A percentile compares a stretch with the other conserved stretches of the same genome.
phyloP scores from a whole-genome alignment of 257 asterid species.

The Salvia miltiorrhiza region DNA sequence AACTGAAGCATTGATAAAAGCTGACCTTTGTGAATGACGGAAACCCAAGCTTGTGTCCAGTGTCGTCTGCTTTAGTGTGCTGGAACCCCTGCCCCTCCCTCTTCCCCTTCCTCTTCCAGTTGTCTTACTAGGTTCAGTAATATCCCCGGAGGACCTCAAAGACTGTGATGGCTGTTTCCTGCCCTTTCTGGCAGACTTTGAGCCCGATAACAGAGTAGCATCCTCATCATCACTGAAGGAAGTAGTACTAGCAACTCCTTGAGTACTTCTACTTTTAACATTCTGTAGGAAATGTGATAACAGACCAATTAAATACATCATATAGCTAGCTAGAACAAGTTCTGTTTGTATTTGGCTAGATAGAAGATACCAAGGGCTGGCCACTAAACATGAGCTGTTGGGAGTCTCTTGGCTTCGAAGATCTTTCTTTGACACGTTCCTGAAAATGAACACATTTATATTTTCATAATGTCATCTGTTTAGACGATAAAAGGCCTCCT shows the following conservation, averaged over 20 bases:
- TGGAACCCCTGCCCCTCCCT: conserved; percentile 63
- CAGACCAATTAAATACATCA: conserved; percentile 8
- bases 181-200: conserved; percentile 58
- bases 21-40: conserved; percentile 82
- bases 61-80: conserved; percentile 81
- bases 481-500: background rate
- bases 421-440: conserved; percentile 86
- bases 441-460: conserved; percentile 33
- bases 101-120: conserved; percentile 85
- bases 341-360: conserved; percentile 5
- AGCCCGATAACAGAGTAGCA: conserved; percentile 41
- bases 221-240: conserved; percentile 92
- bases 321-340: conserved; percentile 12
- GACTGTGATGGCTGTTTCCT: conserved; percentile 58
- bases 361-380: conserved; percentile 45
- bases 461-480: conserved; percentile 1
- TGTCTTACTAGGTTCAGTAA: conserved; percentile 54
- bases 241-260: conserved; percentile 51
- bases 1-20: conserved; percentile 12
- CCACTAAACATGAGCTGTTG: conserved; percentile 54
- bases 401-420: conserved; percentile 46
- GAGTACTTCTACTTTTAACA: conserved; percentile 37
- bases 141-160: conserved; percentile 56
- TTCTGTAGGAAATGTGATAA: conserved; percentile 37
- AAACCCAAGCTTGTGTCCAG: conserved; percentile 74